Conservation (phyloP, 306 rosid species). For the Lathyrus aphaca region DNA sequence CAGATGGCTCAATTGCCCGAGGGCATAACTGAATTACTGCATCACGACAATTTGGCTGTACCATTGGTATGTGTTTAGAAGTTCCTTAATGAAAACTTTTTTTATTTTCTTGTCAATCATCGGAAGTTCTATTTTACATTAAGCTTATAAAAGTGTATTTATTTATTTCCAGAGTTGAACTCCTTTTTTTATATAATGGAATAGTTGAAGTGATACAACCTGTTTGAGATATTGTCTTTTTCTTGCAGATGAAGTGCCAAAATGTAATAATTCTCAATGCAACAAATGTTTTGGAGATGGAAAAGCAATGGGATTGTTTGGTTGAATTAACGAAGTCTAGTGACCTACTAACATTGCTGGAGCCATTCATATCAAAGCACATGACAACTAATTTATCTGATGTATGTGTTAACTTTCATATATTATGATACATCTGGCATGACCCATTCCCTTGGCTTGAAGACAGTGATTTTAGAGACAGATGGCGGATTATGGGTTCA, state of each 20-base stretch:
- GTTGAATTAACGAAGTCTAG: slow-evolving; percentile 70
- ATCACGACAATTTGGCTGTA: slow-evolving; percentile 72
- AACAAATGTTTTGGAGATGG: slow-evolving; percentile 71
- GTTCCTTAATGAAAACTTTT: slow-evolving; percentile 20
- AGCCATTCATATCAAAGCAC: slow-evolving; percentile 64
- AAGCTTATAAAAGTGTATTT: slow-evolving; percentile 1
- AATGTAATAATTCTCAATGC: slow-evolving; percentile 74
- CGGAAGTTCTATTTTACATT: slow-evolving; percentile 25
- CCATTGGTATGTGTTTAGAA: slow-evolving; percentile 75
- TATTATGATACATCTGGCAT: slow-evolving; percentile 34
- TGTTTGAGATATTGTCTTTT: slow-evolving; percentile 30
- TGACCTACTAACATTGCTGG: slow-evolving; percentile 55
- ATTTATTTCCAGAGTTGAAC: slow-evolving; percentile 21
- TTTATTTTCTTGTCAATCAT: slow-evolving; percentile 22
- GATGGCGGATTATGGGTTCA: background rate
- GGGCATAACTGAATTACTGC: slow-evolving; percentile 92
- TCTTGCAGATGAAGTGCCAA: slow-evolving; percentile 85
- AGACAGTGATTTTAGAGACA: background rate
- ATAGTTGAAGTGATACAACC: slow-evolving; percentile 8
- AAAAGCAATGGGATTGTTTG: slow-evolving; percentile 80
- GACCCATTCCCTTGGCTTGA: slow-evolving; percentile 26
- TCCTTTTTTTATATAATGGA: slow-evolving; percentile 11
- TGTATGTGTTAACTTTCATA: slow-evolving; percentile 48
- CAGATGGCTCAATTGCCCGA: slow-evolving; percentile 98
- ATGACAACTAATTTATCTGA: slow-evolving; percentile 67